Percentiles rank a stretch among this genome's conserved stretches.
Conservation (phyloP, 805 yeast species). For the Zygotorulaspora sp. region DNA sequence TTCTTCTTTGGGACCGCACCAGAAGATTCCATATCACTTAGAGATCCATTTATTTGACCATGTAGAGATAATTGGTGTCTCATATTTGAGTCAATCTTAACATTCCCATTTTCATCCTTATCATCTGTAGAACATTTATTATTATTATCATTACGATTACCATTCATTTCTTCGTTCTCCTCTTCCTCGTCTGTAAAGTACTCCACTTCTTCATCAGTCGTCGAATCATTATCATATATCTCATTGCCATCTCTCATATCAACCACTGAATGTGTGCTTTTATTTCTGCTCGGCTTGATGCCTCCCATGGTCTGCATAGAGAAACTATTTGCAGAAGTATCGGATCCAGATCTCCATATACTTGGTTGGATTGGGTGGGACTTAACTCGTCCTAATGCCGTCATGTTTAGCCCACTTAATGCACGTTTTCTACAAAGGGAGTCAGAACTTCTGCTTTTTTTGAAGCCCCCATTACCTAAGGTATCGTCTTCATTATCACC, state of each 20-base stretch:
- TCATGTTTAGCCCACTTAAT: constrained; percentile 34
- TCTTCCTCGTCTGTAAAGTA: constrained; percentile 38
- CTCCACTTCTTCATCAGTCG: constrained; percentile 41
- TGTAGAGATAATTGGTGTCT: constrained; percentile 2
- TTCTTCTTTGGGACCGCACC: constrained; percentile 6
- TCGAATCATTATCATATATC: constrained; percentile 21
- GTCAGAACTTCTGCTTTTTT: constrained; percentile 31
- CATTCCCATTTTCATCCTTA: neutral
- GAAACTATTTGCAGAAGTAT: constrained; percentile 8
- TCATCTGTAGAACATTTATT: neutral
- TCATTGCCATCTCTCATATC: constrained; percentile 27
- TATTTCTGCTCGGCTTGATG: constrained; percentile 29
- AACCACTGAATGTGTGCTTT: constrained; percentile 29
- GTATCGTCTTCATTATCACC: constrained; percentile 11
- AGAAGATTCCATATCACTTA: constrained; percentile 10
- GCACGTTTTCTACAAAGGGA: constrained; percentile 27
- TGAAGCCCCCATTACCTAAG: constrained; percentile 15
- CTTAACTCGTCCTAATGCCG: constrained; percentile 27
- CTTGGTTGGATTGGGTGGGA: constrained; percentile 20
- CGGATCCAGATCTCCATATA: constrained; percentile 12
- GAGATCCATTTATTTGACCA: constrained; percentile 8
- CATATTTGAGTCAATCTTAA: neutral
- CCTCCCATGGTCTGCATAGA: constrained; percentile 18
- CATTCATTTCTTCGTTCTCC: constrained; percentile 7
- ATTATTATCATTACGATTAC: neutral